Conservation (phyloP, 2,329 filamentous ascomycete species). For the Paecilomyces sp. region DNA sequence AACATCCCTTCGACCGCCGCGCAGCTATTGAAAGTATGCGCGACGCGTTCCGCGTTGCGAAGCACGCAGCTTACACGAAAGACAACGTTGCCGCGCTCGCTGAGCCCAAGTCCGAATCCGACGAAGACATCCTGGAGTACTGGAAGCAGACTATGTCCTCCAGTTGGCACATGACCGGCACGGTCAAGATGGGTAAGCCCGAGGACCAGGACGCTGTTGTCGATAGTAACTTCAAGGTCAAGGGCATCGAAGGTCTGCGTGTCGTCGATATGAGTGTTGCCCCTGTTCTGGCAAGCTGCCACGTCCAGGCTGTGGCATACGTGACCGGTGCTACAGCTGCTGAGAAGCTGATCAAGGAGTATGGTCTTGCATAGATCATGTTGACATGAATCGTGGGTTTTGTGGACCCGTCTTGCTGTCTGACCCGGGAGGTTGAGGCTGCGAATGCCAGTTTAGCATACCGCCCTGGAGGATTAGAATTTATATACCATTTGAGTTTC, state of each 20-base stretch:
- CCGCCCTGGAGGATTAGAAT: not conserved
- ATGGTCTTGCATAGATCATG: constrained; percentile 21
- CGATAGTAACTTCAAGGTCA: constrained; percentile 35
- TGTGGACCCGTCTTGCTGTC: not conserved
- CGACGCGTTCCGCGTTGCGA: constrained; percentile 35
- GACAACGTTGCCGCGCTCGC: constrained; percentile 36
- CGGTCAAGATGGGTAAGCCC: constrained; percentile 49
- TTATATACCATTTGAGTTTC: not conserved
- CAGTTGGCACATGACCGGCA: constrained; percentile 52
- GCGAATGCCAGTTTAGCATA: not conserved
- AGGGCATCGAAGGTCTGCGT: constrained; percentile 31
- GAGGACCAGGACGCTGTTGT: constrained; percentile 41
- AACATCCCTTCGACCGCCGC: constrained; percentile 48
- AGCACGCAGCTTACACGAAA: constrained; percentile 39
- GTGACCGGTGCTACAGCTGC: constrained; percentile 46
- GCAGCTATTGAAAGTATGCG: constrained; percentile 44
- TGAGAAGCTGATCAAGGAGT: constrained; percentile 43
- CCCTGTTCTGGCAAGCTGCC: constrained; percentile 39
- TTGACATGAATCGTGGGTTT: not conserved
- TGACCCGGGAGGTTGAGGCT: not conserved
- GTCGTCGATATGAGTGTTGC: constrained; percentile 39
- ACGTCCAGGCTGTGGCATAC: constrained; percentile 50
- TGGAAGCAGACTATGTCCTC: constrained; percentile 40
- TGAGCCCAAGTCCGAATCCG: constrained; percentile 41
- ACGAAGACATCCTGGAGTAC: constrained; percentile 47